A percentile compares a stretch with the other conserved stretches of the same genome.
Conservation (phyloP, 1,284 basidiomycete genomes). For the Sporisorium exsertum region DNA sequence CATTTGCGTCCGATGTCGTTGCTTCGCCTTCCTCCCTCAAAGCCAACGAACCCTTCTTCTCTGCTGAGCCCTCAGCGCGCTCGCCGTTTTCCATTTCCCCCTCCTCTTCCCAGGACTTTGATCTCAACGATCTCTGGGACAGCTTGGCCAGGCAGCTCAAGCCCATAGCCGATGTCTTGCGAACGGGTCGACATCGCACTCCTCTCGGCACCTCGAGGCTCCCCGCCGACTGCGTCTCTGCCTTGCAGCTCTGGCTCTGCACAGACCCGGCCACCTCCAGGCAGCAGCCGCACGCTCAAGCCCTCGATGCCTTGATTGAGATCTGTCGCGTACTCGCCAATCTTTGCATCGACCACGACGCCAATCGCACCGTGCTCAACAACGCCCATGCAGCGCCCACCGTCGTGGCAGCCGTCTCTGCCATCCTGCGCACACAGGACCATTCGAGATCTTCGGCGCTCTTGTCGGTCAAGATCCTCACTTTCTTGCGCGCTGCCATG, state of each 20-base stretch:
- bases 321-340: conserved; percentile 59
- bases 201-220: conserved; percentile 34
- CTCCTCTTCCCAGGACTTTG: conserved; percentile 41
- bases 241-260: conserved; percentile 43
- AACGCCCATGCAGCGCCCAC: conserved; percentile 73
- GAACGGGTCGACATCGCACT: conserved; percentile 42
- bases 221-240: conserved; percentile 36
- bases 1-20: conserved; percentile 24
- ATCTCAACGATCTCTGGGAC: conserved; percentile 45
- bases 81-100: conserved; percentile 30
- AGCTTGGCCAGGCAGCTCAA: conserved; percentile 44
- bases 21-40: conserved; percentile 35
- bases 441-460: conserved; percentile 40
- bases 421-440: conserved; percentile 78
- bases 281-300: conserved; percentile 15
- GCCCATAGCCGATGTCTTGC: conserved; percentile 50
- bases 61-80: conserved; percentile 3
- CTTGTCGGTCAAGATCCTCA: conserved; percentile 71
- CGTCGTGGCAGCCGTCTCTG: conserved; percentile 80
- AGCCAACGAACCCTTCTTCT: conserved; percentile 36
- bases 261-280: conserved; percentile 20
- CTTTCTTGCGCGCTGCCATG: conserved; percentile 80
- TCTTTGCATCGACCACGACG: conserved; percentile 60
- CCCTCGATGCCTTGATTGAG: conserved; percentile 48
- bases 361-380: conserved; percentile 36